A percentile compares a stretch with the other conserved stretches of the same genome.
Evolutionary conservation across 805 yeast genomes (phyloP).

Genomic region (Zygosaccharomyces bailii): DNA sequence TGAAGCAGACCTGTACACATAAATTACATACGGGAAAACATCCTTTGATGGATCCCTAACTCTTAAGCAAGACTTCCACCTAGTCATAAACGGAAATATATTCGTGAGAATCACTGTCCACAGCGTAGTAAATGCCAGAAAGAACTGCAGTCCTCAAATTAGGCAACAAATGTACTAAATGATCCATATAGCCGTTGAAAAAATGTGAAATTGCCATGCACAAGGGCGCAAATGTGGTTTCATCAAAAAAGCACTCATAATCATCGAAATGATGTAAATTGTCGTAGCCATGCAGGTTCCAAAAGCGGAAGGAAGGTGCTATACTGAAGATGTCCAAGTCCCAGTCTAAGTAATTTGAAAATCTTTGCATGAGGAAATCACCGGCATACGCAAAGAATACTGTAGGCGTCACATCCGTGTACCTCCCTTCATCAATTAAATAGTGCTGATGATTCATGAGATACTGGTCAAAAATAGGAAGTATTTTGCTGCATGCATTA

Average conservation of each 20-base stretch:
- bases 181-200: conserved; percentile 41
- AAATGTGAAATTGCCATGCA: conserved; percentile 46
- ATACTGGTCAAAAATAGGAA: conserved; percentile 55
- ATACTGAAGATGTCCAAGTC: conserved; percentile 33
- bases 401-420: conserved; percentile 60
- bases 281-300: conserved; percentile 51
- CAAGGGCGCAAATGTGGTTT: conserved; percentile 41
- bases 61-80: too few species aligned
- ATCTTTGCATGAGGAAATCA: conserved; percentile 41
- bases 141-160: conserved; percentile 35
- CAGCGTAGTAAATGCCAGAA: conserved; percentile 43
- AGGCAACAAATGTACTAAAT: conserved; percentile 37
- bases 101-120: conserved; percentile 16
- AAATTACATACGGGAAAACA: too few species aligned
- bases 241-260: conserved; percentile 43
- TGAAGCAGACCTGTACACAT: too few species aligned
- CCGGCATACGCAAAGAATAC: conserved; percentile 53
- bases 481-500: conserved; percentile 46
- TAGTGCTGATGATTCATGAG: conserved; percentile 63
- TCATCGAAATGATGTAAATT: conserved; percentile 41
- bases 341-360: conserved; percentile 22
- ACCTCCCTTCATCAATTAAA: conserved; percentile 43
- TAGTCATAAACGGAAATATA: conserved; percentile 30
- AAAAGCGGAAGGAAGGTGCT: conserved; percentile 37
- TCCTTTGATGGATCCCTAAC: too few species aligned